Percentiles rank a stretch among this genome's conserved stretches.
Evolutionary conservation across 1,284 basidiomycete genomes (phyloP).

Genomic region (Afroboletus lepidellus): DNA sequence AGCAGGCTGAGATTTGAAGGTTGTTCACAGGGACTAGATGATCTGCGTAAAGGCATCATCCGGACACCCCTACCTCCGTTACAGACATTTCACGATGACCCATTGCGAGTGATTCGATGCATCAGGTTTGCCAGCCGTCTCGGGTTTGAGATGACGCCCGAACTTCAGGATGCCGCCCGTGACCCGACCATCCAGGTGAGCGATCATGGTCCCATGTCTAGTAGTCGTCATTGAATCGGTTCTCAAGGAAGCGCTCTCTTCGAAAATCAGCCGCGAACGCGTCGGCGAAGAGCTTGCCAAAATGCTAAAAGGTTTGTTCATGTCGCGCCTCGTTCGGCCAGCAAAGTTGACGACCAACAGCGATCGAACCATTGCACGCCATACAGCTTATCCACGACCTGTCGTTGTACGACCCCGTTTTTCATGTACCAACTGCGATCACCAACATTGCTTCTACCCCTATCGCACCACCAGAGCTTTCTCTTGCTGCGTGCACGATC

Average conservation of each 20-base stretch:
- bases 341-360: slow-evolving; percentile 37
- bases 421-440: slow-evolving; percentile 53
- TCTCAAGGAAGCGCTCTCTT: slow-evolving; percentile 63
- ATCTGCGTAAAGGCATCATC: slow-evolving; percentile 79
- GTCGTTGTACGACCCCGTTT: slow-evolving; percentile 70
- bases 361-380: slow-evolving; percentile 70
- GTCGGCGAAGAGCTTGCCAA: slow-evolving; percentile 88
- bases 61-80: slow-evolving; percentile 87
- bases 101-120: slow-evolving; percentile 87
- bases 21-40: slow-evolving; percentile 68
- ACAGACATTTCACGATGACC: slow-evolving; percentile 94
- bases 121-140: slow-evolving; percentile 91
- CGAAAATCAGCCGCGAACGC: slow-evolving; percentile 87
- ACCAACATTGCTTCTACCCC: slow-evolving; percentile 45
- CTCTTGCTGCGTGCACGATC: slow-evolving; percentile 59
- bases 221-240: neutral
- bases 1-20: slow-evolving; percentile 4
- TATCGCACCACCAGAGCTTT: slow-evolving; percentile 37
- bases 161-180: slow-evolving; percentile 65
- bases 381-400: slow-evolving; percentile 72
- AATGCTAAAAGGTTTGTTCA: slow-evolving; percentile 75
- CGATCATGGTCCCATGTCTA: slow-evolving; percentile 7
- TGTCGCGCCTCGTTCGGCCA: neutral
- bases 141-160: slow-evolving; percentile 77
- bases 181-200: slow-evolving; percentile 70